These are phyloP conservation scores for Chaetomium globosum DNA, from an alignment of 2,329 filamentous ascomycete species.

Conservation along the genomic window DNA sequence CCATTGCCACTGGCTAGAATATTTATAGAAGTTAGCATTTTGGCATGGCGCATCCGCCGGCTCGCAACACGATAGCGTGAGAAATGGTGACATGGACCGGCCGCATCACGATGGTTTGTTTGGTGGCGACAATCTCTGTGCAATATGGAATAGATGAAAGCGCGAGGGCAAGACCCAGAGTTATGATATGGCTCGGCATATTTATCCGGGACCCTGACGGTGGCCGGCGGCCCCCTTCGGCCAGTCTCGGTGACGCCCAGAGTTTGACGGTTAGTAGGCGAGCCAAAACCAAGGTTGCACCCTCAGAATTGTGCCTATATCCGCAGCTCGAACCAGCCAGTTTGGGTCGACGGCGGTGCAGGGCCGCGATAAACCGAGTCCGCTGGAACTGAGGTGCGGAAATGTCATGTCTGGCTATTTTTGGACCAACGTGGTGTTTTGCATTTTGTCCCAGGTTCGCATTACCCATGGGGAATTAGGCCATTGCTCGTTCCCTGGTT, in stretches of 20 bases:
- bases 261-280: constrained; percentile 26
- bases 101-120: constrained; percentile 28
- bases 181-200: constrained; percentile 37
- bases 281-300: constrained; percentile 35
- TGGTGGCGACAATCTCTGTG: constrained; percentile 38
- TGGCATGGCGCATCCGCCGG: constrained; percentile 25
- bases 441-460: constrained; percentile 14
- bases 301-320: constrained; percentile 37
- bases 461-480: constrained; percentile 22
- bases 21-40: constrained; percentile 34
- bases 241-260: constrained; percentile 32
- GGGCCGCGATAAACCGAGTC: constrained; percentile 37
- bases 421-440: constrained; percentile 33
- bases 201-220: constrained; percentile 38
- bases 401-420: constrained; percentile 35
- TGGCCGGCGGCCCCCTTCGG: constrained; percentile 20
- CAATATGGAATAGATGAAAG: constrained; percentile 41
- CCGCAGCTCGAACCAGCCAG: constrained; percentile 26
- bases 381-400: constrained; percentile 13
- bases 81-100: constrained; percentile 28
- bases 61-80: constrained; percentile 22
- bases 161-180: constrained; percentile 33
- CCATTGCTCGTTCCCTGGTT: constrained; percentile 16
- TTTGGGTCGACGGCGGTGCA: constrained; percentile 36
- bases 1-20: constrained; percentile 27